Base-by-base conservation (phyloP, 2,329 filamentous ascomycete species). In the Talaromyces pinophilus region DNA sequence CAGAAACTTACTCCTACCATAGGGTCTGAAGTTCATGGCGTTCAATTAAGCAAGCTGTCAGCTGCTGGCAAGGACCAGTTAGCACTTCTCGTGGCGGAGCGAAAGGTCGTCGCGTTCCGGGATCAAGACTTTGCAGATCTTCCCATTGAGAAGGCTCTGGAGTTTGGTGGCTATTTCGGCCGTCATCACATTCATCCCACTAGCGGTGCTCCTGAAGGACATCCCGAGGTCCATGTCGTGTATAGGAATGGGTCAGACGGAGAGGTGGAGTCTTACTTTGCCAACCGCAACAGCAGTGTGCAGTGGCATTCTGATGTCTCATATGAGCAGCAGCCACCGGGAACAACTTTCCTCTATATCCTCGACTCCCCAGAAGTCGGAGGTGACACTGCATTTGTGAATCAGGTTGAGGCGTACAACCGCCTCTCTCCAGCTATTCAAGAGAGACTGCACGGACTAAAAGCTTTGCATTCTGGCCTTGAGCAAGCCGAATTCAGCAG, bases 21-120 rank as follows among this genome's bases (percentile, higher is more conserved):
- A 61, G 83, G 83, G 60, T 84, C 82, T 2, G 83, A 85, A 69
- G 70, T 85, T 42, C 78, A 77, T 30, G 83, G 83, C 15, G 74
- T 84, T n/a, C 79, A 84, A 63, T 79, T 85, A 5, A 78, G 79
- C 61, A 77, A 80, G 62, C 76, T 85, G 40, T 83, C 76, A 5
- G 78, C 83, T 54, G 75, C 74, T 0, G 82, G 83, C 68, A 84
- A 83, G 74, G 81, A 84, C 63, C 82, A 84, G 59, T 78, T 84
- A 13, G 82, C 82, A 0, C 74, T 82, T 10, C 72, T 84, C 22
- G 81, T 85, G 35, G 66, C 75, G 2, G 63, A 72, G 35, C 64
- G 70, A 3, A 69, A 68, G 40, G 67, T 69, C 10, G 69, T 71
- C 19, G 68, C 69, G 2, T 71, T 71, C 33, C 62, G 66, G 3